Evolutionary conservation across 106 monocot species (phyloP).

Genomic region (Dioscorea alata): DNA sequence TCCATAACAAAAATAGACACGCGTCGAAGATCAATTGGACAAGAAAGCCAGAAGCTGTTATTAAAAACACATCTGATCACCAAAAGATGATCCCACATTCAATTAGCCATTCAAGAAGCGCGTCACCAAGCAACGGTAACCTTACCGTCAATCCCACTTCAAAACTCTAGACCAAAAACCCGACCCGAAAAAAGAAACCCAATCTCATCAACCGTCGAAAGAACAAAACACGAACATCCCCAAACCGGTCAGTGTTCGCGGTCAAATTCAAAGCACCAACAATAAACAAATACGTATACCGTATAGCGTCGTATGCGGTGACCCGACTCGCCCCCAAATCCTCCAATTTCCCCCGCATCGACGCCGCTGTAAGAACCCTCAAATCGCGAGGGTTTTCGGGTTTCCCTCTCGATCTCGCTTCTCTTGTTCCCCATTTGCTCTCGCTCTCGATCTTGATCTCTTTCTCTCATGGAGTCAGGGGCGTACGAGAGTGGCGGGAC

Average conservation of each 20-base stretch:
- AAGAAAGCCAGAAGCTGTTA: too few species aligned
- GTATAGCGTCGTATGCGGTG: neutral
- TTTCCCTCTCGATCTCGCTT: neutral
- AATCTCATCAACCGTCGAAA: too few species aligned
- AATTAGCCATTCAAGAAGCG: too few species aligned
- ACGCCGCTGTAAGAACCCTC: neutral
- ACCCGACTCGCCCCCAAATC: neutral
- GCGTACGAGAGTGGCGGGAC: constrained; percentile 19
- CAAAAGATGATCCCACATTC: too few species aligned
- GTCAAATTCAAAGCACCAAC: neutral
- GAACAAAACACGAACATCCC: too few species aligned
- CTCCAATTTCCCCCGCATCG: neutral
- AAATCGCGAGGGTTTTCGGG: neutral
- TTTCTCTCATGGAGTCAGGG: constrained; percentile 28
- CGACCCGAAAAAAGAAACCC: too few species aligned
- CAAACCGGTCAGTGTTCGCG: neutral
- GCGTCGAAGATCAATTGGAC: too few species aligned
- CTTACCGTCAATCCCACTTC: too few species aligned
- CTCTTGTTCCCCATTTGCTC: neutral
- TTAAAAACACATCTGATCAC: too few species aligned
- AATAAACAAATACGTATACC: neutral
- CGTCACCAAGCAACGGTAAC: too few species aligned
- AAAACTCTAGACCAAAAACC: too few species aligned
- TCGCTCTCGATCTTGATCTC: neutral
- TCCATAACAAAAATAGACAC: too few species aligned